Percentiles rank a stretch among this genome's conserved stretches.
Evolutionary conservation across 768 basidiomycete genomes (phyloP).

Genomic region (Termitomyces sp.): DNA sequence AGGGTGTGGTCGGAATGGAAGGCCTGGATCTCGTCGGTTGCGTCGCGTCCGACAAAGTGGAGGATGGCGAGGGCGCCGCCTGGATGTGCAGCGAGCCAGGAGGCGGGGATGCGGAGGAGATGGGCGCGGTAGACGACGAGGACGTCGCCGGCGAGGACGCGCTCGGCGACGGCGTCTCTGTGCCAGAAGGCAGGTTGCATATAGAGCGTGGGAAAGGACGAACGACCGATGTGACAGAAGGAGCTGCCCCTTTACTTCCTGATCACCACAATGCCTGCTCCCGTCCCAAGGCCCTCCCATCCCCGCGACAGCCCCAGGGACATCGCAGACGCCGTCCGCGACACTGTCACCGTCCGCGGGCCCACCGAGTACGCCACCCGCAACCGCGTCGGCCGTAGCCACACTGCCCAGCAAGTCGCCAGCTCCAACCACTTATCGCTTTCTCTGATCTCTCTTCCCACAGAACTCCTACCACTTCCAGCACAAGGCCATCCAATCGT

Average conservation of each 20-base stretch:
- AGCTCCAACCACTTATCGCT: conserved; percentile 4
- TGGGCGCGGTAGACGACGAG: conserved; percentile 71
- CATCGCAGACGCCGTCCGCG: conserved; percentile 62
- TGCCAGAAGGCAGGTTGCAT: conserved; percentile 23
- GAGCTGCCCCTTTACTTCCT: conserved; percentile 41
- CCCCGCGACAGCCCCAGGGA: too few species aligned
- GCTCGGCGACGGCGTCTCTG: conserved; percentile 54
- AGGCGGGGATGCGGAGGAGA: conserved; percentile 60
- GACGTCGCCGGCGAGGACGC: conserved; percentile 71
- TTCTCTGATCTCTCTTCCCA: conserved; percentile 13
- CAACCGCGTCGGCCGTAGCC: conserved; percentile 54
- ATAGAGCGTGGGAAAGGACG: neutral
- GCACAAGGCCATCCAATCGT: conserved; percentile 30
- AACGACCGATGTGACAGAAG: neutral
- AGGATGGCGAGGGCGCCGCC: conserved; percentile 87
- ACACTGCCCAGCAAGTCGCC: conserved; percentile 48
- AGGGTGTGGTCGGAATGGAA: conserved; percentile 71
- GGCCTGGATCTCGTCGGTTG: conserved; percentile 90
- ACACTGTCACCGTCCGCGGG: conserved; percentile 58
- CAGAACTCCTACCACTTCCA: conserved; percentile 12
- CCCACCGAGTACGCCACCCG: conserved; percentile 34
- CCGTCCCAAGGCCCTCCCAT: too few species aligned
- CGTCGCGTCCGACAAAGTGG: conserved; percentile 94
- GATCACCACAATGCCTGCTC: conserved; percentile 24
- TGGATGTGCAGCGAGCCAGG: conserved; percentile 86